These are phyloP conservation scores for Cocos nucifera DNA, from an alignment of 176 grass and related monocot species.

Conservation along the genomic window DNA sequence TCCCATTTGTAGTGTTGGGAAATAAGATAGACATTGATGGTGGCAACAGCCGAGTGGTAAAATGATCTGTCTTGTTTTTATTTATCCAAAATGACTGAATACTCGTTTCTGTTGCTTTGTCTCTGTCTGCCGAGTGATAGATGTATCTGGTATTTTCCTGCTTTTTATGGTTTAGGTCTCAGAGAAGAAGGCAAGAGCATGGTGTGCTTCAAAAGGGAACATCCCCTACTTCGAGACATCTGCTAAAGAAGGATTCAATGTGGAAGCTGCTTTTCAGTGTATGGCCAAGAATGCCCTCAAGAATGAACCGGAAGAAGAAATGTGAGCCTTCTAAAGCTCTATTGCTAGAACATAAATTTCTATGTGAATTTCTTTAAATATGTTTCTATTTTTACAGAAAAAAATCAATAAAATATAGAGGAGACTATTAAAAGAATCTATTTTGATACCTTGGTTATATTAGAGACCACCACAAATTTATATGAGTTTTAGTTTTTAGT, in stretches of 20 bases:
- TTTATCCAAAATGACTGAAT: background rate
- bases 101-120: too few relatives aligned
- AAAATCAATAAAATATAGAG: too few relatives aligned
- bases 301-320: constrained; percentile 92
- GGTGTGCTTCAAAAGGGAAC: constrained; percentile 89
- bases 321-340: constrained; percentile 36
- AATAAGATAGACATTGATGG: constrained; percentile 80
- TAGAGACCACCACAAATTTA: too few relatives aligned
- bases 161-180: constrained; percentile 48
- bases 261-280: constrained; percentile 91
- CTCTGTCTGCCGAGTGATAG: background rate
- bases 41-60: constrained; percentile 68
- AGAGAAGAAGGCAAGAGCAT: constrained; percentile 90
- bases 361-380: too few relatives aligned
- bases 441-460: too few relatives aligned
- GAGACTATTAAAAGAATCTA: too few relatives aligned
- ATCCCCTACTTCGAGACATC: constrained; percentile 97
- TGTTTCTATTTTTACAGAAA: too few relatives aligned
- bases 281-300: constrained; percentile 81
- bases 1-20: constrained; percentile 76
- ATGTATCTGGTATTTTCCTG: constrained; percentile 16
- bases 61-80: background rate
- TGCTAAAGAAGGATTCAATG: constrained; percentile 87
- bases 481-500: too few relatives aligned
- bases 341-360: too few relatives aligned